Conservation (phyloP, 148 eudicot species). For the Rhododendron molle region DNA sequence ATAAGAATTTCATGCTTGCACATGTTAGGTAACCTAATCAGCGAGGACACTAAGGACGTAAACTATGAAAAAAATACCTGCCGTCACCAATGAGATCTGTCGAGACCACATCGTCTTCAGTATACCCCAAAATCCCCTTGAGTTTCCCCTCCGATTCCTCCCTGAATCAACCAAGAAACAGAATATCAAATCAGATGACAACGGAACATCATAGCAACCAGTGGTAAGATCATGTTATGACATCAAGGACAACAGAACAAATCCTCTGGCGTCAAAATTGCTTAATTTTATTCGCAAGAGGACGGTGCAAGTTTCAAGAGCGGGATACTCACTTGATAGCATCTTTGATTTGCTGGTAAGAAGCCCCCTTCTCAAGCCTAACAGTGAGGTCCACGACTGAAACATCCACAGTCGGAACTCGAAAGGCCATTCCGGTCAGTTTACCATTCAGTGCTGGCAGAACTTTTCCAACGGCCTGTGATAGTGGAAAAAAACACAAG, state of each 20-base stretch:
- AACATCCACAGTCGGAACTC: constrained; percentile 69
- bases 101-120: constrained; percentile 69
- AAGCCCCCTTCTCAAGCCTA: constrained; percentile 59
- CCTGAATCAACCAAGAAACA: constrained; percentile 21
- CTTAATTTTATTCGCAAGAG: background rate
- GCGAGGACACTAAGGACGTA: background rate
- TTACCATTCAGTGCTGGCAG: constrained; percentile 69
- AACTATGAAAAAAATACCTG: constrained; percentile 26
- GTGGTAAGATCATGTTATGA: background rate
- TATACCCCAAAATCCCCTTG: constrained; percentile 68
- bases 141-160: constrained; percentile 65
- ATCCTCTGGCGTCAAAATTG: background rate
- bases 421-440: constrained; percentile 76
- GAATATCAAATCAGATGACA: background rate
- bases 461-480: constrained; percentile 74
- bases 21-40: background rate
- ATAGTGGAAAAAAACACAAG: background rate
- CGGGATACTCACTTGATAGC: constrained; percentile 57
- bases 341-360: constrained; percentile 57
- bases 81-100: constrained; percentile 58
- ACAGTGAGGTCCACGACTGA: constrained; percentile 79
- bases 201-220: background rate
- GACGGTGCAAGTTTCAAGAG: background rate
- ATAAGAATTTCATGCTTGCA: background rate
- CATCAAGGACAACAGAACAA: background rate